Base-by-base conservation (phyloP, 1,284 basidiomycete genomes). In the Ganoderma leucocontextum region DNA sequence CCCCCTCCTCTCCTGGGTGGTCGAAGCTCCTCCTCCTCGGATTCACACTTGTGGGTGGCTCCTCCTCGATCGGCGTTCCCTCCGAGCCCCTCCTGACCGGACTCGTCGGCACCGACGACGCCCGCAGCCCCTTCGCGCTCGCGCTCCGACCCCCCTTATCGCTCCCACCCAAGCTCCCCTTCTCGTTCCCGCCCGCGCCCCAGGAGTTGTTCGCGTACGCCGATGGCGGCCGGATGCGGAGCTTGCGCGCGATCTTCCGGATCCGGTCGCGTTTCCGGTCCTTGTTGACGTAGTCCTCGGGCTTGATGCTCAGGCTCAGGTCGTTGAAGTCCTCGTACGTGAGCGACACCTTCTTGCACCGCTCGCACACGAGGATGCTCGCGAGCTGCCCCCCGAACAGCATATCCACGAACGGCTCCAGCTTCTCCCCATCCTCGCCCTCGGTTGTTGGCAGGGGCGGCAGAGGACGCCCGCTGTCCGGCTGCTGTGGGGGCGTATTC, bases 321-420 rank as follows among this genome's bases (percentile, higher is more conserved):
- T 98, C 96, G 78, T 94, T 92, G 79, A 98, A 98, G 76, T 96
- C 95, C 80, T 97, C 95, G 76, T 94, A 94, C 13, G 95, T 97
- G 73, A 95, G 91, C 4, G 95, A 97, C 63, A 97, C 87, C 80
- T 95, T 85, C 79, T 96, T 96, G 87, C 96, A 98, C 66, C 91
- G 90, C 76, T 96, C 95, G 80, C 96, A 98, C 4, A 98, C 93
- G 60, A 98, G 91, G 75, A 97, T 92, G 80, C 91, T 94, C 4
- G 95, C 91, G 53, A 98, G 85, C 72, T 89, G 88, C 6, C 96
- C 96, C 63, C 94, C 93, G 75, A 98, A 98, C 64, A 98, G 85
- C 82, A 93, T 92, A 79, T 97, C 95, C 10, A 94, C 88, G 72
- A 97, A 93, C 0, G 95, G 91, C 6, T 88, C 78, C 39, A 93